phyloP scores from a whole-genome alignment of 2,329 filamentous ascomycete species.

The Parastagonospora avenae region DNA sequence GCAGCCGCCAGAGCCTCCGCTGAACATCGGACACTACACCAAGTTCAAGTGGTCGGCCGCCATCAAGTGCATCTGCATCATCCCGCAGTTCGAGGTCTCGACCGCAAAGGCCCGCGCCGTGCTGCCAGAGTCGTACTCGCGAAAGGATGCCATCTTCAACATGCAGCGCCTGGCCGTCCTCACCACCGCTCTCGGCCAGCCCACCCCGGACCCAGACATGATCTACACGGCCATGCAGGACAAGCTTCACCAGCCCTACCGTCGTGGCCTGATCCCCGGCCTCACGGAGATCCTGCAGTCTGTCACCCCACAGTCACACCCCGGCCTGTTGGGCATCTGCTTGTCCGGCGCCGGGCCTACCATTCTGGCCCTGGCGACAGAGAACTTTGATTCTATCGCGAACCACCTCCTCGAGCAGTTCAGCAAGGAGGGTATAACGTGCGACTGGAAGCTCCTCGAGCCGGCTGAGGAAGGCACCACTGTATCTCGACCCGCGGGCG shows the following conservation, averaged over 20 bases:
- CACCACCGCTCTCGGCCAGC: conserved; percentile 85
- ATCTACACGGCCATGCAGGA: conserved; percentile 99
- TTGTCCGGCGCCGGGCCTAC: conserved; percentile 94
- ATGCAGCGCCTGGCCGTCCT: conserved; percentile 91
- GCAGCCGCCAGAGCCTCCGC: conserved; percentile 83
- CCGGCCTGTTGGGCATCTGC: conserved; percentile 90
- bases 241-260: conserved; percentile 96
- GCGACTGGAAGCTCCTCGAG: conserved; percentile 85
- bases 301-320: conserved; percentile 85
- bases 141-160: conserved; percentile 92
- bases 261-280: conserved; percentile 87
- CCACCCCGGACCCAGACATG: conserved; percentile 87
- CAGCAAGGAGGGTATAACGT: conserved; percentile 72
- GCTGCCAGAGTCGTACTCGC: conserved; percentile 77
- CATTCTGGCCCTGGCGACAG: conserved; percentile 88
- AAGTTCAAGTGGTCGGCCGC: conserved; percentile 92
- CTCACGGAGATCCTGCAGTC: conserved; percentile 88
- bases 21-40: conserved; percentile 93
- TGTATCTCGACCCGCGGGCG: conserved; percentile 33
- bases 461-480: conserved; percentile 74
- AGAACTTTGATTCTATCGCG: conserved; percentile 88
- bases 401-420: conserved; percentile 77
- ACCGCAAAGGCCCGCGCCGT: conserved; percentile 89
- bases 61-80: conserved; percentile 96
- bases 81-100: conserved; percentile 94